phyloP scores from a whole-genome alignment of 1,284 basidiomycete species.

The Tilletia indica region DNA sequence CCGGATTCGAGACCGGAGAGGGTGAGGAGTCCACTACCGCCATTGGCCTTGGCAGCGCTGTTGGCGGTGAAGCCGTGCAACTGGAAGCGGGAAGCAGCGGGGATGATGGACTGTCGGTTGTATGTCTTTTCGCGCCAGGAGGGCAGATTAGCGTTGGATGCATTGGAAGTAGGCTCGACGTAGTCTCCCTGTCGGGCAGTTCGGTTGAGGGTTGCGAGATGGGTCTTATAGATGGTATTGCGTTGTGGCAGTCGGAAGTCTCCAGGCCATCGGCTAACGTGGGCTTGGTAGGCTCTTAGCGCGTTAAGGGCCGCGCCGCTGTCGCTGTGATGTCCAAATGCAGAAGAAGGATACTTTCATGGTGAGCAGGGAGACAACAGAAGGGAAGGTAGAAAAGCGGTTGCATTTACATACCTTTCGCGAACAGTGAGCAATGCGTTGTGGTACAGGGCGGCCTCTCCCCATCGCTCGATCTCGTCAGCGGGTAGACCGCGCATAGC shows the following conservation, averaged over 20 bases:
- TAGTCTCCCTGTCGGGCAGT: conserved; percentile 35
- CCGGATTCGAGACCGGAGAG: conserved; percentile 18
- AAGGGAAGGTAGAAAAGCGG: background rate
- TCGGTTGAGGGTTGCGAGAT: conserved; percentile 43
- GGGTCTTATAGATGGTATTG: conserved; percentile 46
- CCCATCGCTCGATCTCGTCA: conserved; percentile 54
- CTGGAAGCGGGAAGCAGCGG: conserved; percentile 42
- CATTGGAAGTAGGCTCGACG: conserved; percentile 28
- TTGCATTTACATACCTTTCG: conserved; percentile 17
- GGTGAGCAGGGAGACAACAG: too few species aligned
- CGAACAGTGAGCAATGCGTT: conserved; percentile 48
- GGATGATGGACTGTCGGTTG: conserved; percentile 38
- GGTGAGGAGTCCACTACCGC: background rate
- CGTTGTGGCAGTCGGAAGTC: conserved; percentile 52
- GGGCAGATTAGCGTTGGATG: background rate
- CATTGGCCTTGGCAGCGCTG: conserved; percentile 26
- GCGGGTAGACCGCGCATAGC: conserved; percentile 45
- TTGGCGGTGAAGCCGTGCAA: conserved; percentile 41
- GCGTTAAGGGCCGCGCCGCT: conserved; percentile 37
- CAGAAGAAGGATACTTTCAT: too few species aligned
- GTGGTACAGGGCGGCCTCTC: conserved; percentile 51
- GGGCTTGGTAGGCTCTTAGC: conserved; percentile 51
- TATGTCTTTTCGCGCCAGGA: conserved; percentile 47
- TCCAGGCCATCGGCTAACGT: conserved; percentile 46
- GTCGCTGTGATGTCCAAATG: conserved; percentile 21